phyloP scores from a whole-genome alignment of 2,329 filamentous ascomycete species.

The Colletotrichum euphorbiae region DNA sequence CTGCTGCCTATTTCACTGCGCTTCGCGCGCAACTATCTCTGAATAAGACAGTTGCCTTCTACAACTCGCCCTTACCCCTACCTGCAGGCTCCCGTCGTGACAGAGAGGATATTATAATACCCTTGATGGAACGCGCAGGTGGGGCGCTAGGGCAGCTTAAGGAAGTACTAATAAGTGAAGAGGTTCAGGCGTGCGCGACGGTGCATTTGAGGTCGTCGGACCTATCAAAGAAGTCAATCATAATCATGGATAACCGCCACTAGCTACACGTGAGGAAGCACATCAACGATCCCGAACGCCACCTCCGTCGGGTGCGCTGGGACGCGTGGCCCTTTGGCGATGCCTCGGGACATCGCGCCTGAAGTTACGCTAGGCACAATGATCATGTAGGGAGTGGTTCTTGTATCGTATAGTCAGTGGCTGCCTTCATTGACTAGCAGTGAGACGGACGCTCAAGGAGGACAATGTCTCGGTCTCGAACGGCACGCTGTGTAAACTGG shows the following conservation, averaged over 20 bases:
- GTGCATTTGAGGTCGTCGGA: constrained; percentile 45
- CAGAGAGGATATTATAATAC: constrained; percentile 48
- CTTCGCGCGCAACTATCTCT: too few relatives aligned
- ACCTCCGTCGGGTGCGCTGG: constrained; percentile 51
- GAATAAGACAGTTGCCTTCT: too few relatives aligned
- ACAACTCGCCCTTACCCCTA: too few relatives aligned
- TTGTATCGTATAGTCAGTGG: too few relatives aligned
- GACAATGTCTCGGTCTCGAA: too few relatives aligned
- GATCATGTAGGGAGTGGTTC: too few relatives aligned
- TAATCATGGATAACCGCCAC: constrained; percentile 50
- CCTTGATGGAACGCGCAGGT: constrained; percentile 43
- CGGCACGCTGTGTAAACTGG: too few relatives aligned
- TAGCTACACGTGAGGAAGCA: constrained; percentile 51
- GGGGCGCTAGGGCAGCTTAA: constrained; percentile 45
- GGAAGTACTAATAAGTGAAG: constrained; percentile 34
- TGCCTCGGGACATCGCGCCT: neutral
- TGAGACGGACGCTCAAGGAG: too few relatives aligned
- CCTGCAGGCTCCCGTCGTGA: too few relatives aligned
- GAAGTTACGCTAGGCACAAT: too few relatives aligned
- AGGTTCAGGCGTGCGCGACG: constrained; percentile 36
- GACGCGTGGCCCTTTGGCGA: constrained; percentile 46
- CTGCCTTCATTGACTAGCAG: too few relatives aligned
- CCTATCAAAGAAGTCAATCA: constrained; percentile 45
- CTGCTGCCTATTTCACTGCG: too few relatives aligned
- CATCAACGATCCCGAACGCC: constrained; percentile 49